A percentile compares a stretch with the other conserved stretches of the same genome.
phyloP scores from a whole-genome alignment of 2,329 filamentous ascomycete species.

The Penicillium digitatum region DNA sequence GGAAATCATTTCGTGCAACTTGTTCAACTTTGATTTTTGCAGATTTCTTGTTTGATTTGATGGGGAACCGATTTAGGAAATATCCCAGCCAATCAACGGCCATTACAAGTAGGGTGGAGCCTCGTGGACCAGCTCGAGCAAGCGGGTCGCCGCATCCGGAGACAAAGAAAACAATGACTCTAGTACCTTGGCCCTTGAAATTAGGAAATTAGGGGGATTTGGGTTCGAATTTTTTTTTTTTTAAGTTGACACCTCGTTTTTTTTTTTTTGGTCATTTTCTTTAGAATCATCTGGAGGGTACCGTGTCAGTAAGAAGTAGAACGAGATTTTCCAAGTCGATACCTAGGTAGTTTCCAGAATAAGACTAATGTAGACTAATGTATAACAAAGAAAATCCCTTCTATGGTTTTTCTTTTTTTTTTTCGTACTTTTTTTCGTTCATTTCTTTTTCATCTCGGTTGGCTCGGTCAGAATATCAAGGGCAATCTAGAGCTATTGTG shows the following conservation, averaged over 20 bases:
- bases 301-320: conserved; percentile 1
- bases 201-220: background rate
- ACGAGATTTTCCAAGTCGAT: background rate
- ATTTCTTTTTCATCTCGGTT: conserved; percentile 13
- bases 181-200: conserved; percentile 8
- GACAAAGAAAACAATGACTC: conserved; percentile 29
- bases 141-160: conserved; percentile 25
- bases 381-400: background rate
- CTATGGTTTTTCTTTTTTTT: background rate
- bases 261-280: background rate
- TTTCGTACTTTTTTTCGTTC: background rate
- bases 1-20: too few species aligned
- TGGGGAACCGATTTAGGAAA: conserved; percentile 14
- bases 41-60: conserved; percentile 12
- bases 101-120: background rate
- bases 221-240: background rate
- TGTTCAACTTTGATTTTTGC: too few species aligned
- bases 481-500: conserved; percentile 11
- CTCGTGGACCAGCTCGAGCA: background rate
- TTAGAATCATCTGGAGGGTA: background rate
- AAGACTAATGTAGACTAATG: background rate
- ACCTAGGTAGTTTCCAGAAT: background rate
- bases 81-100: background rate
- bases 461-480: conserved; percentile 21
- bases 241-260: background rate